A percentile compares a stretch with the other conserved stretches of the same genome.
These are phyloP conservation scores for Skeletonema grethae DNA, from an alignment of 108 stramenopile genomes.

Conservation along the genomic window DNA sequence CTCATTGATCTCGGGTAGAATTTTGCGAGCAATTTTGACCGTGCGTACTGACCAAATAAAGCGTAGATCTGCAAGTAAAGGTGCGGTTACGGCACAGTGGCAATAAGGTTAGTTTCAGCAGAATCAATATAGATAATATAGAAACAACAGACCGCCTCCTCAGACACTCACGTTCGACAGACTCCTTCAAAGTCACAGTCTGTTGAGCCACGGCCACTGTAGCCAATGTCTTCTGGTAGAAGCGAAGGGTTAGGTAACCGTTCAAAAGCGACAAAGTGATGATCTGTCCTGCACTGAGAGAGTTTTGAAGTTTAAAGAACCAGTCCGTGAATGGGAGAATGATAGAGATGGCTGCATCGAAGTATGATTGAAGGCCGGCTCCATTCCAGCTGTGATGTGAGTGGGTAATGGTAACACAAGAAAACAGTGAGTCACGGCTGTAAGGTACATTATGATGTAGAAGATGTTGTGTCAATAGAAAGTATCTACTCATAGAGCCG, in stretches of 20 bases:
- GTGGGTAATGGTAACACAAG: no score
- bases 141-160: not conserved
- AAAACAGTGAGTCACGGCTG: no score
- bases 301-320: not conserved
- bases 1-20: constrained; percentile 44
- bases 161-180: not conserved
- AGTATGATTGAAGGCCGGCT: not conserved
- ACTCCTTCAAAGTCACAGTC: not conserved
- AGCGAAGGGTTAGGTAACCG: not conserved
- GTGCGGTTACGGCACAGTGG: constrained; percentile 8
- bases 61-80: constrained; percentile 17
- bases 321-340: constrained; percentile 31
- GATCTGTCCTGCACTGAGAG: not conserved
- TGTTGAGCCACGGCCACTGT: not conserved
- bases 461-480: no score
- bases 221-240: constrained; percentile 2
- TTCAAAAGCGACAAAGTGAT: constrained; percentile 1
- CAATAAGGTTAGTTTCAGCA: constrained; percentile 6
- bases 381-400: not conserved
- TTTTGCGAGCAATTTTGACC: constrained; percentile 33
- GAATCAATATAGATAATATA: not conserved
- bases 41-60: constrained; percentile 48
- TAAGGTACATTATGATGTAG: no score
- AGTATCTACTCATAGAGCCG: no score
- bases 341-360: constrained; percentile 33